Conservation (phyloP, 192 early-diverging fungal genomes). For the Lunasporangiospora selenospora region DNA sequence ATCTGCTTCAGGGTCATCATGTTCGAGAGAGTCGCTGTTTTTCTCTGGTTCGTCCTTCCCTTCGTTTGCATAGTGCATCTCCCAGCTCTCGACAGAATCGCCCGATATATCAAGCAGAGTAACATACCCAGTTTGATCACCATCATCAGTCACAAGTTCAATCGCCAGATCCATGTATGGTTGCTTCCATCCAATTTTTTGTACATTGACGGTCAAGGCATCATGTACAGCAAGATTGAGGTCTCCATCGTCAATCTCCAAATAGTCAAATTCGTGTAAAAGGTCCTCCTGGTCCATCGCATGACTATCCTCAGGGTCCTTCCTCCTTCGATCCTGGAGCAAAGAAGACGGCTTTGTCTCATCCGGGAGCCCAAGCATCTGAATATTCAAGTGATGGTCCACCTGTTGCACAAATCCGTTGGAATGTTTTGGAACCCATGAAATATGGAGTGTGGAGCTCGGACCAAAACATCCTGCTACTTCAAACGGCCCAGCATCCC, state of each 20-base stretch:
- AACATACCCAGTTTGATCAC: constrained; percentile 7
- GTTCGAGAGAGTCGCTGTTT: too few relatives aligned
- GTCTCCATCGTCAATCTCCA: constrained; percentile 42
- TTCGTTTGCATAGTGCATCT: too few relatives aligned
- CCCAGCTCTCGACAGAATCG: constrained; percentile 27
- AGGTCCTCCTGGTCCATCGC: constrained; percentile 6
- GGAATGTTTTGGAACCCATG: constrained; percentile 25
- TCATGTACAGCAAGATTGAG: constrained; percentile 19
- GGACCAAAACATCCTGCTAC: constrained; percentile 39
- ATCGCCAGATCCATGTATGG: constrained; percentile 28
- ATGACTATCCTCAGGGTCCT: constrained; percentile 40
- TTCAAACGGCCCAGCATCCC: too few relatives aligned
- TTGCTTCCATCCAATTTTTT: constrained; percentile 36
- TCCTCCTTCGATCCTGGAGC: constrained; percentile 29
- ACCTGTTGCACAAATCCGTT: constrained; percentile 23
- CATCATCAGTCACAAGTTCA: background rate
- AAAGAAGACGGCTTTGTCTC: constrained; percentile 29
- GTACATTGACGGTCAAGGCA: constrained; percentile 5
- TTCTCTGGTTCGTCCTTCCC: too few relatives aligned
- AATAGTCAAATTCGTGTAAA: constrained; percentile 22
- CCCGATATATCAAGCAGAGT: constrained; percentile 20
- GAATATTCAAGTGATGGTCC: constrained; percentile 28
- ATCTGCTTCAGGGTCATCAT: too few relatives aligned
- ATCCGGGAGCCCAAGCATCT: constrained; percentile 27
- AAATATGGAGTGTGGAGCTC: constrained; percentile 26